Evolutionary conservation across 768 basidiomycete genomes (phyloP).

Genomic region (Guyanaporus albipodus): DNA sequence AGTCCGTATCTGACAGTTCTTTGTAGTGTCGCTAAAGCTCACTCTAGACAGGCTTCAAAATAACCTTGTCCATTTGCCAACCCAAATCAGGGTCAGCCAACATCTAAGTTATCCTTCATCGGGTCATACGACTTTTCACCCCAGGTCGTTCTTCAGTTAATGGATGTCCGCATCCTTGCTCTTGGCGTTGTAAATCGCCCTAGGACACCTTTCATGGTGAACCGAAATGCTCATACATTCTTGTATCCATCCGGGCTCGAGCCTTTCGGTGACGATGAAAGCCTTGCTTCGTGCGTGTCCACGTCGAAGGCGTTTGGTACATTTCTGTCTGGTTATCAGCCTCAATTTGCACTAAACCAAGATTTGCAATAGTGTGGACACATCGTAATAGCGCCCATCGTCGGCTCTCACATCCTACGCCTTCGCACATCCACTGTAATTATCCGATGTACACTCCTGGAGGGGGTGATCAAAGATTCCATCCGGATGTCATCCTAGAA

Average conservation of each 20-base stretch:
- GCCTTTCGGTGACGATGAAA: slow-evolving; percentile 16
- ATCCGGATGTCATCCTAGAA: slow-evolving; percentile 48
- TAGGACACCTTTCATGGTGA: slow-evolving; percentile 52
- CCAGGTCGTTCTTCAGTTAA: slow-evolving; percentile 65
- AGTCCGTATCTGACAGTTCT: slow-evolving; percentile 41
- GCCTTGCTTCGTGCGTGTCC: slow-evolving; percentile 5
- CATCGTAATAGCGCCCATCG: slow-evolving; percentile 30
- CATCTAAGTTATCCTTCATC: slow-evolving; percentile 1
- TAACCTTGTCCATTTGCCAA: slow-evolving; percentile 63
- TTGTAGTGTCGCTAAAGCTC: background rate
- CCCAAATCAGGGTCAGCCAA: slow-evolving; percentile 56
- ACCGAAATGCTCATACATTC: slow-evolving; percentile 63
- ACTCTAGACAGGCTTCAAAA: slow-evolving; percentile 54
- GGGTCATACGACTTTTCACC: slow-evolving; percentile 4
- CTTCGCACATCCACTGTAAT: slow-evolving; percentile 49
- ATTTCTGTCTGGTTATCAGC: background rate
- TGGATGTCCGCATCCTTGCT: slow-evolving; percentile 69
- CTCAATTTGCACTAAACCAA: background rate
- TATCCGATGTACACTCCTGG: slow-evolving; percentile 76
- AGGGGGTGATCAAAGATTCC: slow-evolving; percentile 64
- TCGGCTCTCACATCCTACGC: slow-evolving; percentile 53
- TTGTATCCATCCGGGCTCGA: slow-evolving; percentile 67
- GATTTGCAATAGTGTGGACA: background rate
- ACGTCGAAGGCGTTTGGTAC: slow-evolving; percentile 2
- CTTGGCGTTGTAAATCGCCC: slow-evolving; percentile 64